phyloP scores from a whole-genome alignment of 2,329 filamentous ascomycete species.

The Fusarium sp. region DNA sequence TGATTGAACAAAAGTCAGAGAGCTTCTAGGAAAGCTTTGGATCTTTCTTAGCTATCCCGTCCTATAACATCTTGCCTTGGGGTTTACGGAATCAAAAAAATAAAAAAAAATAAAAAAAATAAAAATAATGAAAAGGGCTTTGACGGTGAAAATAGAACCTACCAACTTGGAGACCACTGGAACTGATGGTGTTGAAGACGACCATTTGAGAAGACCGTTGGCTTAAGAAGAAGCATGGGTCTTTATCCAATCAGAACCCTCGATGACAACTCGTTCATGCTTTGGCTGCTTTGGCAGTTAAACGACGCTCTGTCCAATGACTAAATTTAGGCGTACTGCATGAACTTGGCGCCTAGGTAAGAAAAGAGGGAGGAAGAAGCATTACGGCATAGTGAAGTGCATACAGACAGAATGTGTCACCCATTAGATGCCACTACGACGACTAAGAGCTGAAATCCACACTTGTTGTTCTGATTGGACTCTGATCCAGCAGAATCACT shows the following conservation, averaged over 20 bases:
- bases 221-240: not conserved
- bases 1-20: not conserved
- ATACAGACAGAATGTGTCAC: not conserved
- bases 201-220: not conserved
- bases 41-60: not conserved
- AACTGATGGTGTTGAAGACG: constrained; percentile 10
- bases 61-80: too few relatives aligned
- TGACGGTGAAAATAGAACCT: not conserved
- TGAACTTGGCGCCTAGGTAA: not conserved
- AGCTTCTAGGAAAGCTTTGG: not conserved
- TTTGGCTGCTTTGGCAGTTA: not conserved
- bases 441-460: not conserved
- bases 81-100: too few relatives aligned
- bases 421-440: not conserved
- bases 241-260: constrained; percentile 10
- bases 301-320: constrained; percentile 1
- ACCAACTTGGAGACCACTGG: not conserved
- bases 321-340: constrained; percentile 7
- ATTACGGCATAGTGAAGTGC: not conserved
- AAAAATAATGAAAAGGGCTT: not conserved
- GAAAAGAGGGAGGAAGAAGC: not conserved
- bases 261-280: not conserved
- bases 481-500: constrained; percentile 1
- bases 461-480: constrained; percentile 8
- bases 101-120: too few relatives aligned